Percentiles rank a stretch among this genome's conserved stretches.
These are phyloP conservation scores for Cutaneotrichosporon spelunceum DNA, from an alignment of 1,284 basidiomycete genomes.

Conservation along the genomic window DNA sequence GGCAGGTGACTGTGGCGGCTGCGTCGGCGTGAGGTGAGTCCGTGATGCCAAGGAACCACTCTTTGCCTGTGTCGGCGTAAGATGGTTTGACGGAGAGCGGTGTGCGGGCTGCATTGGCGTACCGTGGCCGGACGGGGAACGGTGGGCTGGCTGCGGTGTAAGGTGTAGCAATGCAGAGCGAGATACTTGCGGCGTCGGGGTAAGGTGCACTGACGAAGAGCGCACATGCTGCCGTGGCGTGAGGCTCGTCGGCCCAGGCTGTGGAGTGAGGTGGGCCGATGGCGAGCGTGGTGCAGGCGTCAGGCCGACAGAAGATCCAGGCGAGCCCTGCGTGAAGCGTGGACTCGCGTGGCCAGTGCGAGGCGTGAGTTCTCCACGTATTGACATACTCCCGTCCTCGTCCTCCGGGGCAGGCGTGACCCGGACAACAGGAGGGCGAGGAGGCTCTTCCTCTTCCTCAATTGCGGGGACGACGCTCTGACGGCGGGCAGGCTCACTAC, in stretches of 20 bases:
- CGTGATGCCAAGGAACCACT: neutral
- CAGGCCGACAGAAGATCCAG: too few species aligned
- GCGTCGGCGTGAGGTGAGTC: neutral
- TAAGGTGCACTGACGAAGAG: neutral
- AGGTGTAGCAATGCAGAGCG: neutral
- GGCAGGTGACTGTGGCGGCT: neutral
- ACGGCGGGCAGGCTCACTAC: constrained; percentile 2
- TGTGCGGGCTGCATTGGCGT: neutral
- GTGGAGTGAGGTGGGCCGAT: neutral
- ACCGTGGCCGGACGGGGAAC: neutral
- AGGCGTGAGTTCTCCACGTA: too few species aligned
- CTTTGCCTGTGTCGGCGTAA: neutral
- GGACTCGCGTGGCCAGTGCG: too few species aligned
- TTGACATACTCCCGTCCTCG: neutral
- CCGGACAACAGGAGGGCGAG: neutral
- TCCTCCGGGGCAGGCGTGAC: neutral
- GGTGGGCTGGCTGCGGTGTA: neutral
- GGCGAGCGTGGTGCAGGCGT: too few species aligned
- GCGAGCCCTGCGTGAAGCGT: too few species aligned
- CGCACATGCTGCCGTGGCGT: neutral
- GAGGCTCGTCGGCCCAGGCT: neutral
- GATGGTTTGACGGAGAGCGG: neutral
- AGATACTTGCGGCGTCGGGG: too few species aligned
- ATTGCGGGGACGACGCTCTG: neutral
- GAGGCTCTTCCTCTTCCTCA: neutral